These are phyloP conservation scores for Ceratobasidium sp. DNA, from an alignment of 1,284 basidiomycete species.

Conservation along the genomic window DNA sequence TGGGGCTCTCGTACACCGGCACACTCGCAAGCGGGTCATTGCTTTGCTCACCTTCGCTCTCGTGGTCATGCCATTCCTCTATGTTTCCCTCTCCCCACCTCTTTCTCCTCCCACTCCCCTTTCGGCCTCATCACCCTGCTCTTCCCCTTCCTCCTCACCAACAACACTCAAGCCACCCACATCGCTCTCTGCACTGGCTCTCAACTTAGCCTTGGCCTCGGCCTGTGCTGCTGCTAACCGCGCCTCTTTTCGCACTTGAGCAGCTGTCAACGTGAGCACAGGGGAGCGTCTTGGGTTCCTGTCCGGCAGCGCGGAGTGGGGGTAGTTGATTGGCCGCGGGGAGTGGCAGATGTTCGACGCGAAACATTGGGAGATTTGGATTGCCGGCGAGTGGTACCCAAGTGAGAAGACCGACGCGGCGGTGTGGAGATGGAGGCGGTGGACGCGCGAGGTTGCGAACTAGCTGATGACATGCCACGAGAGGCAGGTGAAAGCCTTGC, in stretches of 20 bases:
- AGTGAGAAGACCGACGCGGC: neutral
- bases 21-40: slow-evolving; percentile 15
- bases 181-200: slow-evolving; percentile 19
- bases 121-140: neutral
- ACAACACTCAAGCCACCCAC: slow-evolving; percentile 21
- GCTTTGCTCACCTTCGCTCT: neutral
- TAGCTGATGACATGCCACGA: neutral
- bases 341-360: slow-evolving; percentile 22
- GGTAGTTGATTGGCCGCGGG: slow-evolving; percentile 23
- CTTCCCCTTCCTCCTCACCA: slow-evolving; percentile 23
- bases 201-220: slow-evolving; percentile 21
- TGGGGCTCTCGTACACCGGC: slow-evolving; percentile 3
- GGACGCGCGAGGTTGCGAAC: slow-evolving; percentile 2
- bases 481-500: neutral
- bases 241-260: slow-evolving; percentile 25
- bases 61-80: neutral
- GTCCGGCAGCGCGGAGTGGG: slow-evolving; percentile 12
- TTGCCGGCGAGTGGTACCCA: slow-evolving; percentile 10
- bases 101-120: neutral
- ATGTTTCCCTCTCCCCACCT: neutral
- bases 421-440: neutral
- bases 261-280: slow-evolving; percentile 6
- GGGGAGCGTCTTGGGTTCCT: slow-evolving; percentile 39
- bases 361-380: slow-evolving; percentile 20
- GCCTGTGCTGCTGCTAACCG: slow-evolving; percentile 31